These are phyloP conservation scores for Candida sonorensis DNA, from an alignment of 805 yeast species.

Conservation along the genomic window DNA sequence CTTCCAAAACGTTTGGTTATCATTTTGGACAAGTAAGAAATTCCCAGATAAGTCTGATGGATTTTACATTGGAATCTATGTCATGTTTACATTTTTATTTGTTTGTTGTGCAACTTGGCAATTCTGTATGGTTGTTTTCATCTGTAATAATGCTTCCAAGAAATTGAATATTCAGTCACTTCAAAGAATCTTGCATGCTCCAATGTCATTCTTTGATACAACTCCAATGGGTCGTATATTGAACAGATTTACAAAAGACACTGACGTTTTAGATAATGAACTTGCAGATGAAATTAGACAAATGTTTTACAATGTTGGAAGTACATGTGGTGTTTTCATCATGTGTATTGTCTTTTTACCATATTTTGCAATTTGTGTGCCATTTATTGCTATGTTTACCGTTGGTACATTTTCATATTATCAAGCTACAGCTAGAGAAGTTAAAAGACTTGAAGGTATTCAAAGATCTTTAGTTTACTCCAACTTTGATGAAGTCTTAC, in stretches of 20 bases:
- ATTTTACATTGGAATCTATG: constrained; percentile 67
- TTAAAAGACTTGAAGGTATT: constrained; percentile 41
- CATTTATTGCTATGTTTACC: constrained; percentile 38
- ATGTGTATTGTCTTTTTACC: constrained; percentile 45
- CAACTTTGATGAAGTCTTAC: constrained; percentile 41
- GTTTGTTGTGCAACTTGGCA: constrained; percentile 35
- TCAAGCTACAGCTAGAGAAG: constrained; percentile 40
- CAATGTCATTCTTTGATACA: constrained; percentile 77
- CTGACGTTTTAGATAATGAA: constrained; percentile 76
- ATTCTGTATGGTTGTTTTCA: constrained; percentile 41
- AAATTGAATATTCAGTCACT: constrained; percentile 55
- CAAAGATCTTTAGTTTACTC: constrained; percentile 43
- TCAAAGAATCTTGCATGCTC: constrained; percentile 57
- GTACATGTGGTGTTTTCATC: constrained; percentile 23
- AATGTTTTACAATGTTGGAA: constrained; percentile 42
- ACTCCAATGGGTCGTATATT: constrained; percentile 83
- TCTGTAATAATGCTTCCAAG: constrained; percentile 47
- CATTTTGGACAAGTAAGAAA: constrained; percentile 64
- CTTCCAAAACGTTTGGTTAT: constrained; percentile 68
- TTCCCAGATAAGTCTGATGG: constrained; percentile 38
- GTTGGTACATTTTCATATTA: constrained; percentile 35
- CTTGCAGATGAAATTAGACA: constrained; percentile 63
- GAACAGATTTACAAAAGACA: constrained; percentile 81
- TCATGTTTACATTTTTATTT: constrained; percentile 45
- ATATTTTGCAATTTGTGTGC: constrained; percentile 48